Evolutionary conservation across 768 basidiomycete species (phyloP).

Genomic region (Podaxis pistillaris): DNA sequence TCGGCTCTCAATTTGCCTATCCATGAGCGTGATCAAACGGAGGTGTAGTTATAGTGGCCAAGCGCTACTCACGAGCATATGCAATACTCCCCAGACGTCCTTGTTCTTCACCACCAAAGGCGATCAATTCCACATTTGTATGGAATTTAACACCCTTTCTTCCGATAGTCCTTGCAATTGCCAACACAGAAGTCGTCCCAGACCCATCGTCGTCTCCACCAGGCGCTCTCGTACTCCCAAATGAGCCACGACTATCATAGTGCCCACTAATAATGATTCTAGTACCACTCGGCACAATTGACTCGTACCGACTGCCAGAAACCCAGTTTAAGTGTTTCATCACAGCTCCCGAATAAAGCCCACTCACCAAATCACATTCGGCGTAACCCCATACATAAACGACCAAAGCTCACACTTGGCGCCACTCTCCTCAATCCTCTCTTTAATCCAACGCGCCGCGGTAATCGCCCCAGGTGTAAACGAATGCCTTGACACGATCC

Average conservation of each 20-base stretch:
- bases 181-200: conserved; percentile 68
- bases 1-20: conserved; percentile 56
- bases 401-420: conserved; percentile 65
- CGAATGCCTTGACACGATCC: conserved; percentile 78
- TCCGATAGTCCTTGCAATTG: conserved; percentile 74
- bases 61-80: conserved; percentile 65
- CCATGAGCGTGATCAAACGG: neutral
- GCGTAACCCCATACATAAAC: conserved; percentile 75
- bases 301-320: conserved; percentile 50
- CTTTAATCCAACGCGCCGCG: conserved; percentile 77
- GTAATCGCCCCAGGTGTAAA: conserved; percentile 64
- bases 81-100: conserved; percentile 76
- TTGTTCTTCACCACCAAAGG: conserved; percentile 93
- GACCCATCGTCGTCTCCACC: conserved; percentile 55
- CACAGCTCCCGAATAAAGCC: neutral
- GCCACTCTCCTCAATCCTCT: conserved; percentile 69
- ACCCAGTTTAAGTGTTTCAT: neutral
- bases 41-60: neutral
- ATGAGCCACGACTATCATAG: conserved; percentile 90
- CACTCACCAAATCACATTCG: conserved; percentile 82
- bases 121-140: conserved; percentile 74
- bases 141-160: conserved; percentile 67
- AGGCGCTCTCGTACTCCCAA: conserved; percentile 69
- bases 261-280: conserved; percentile 80
- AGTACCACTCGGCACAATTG: conserved; percentile 53